Conservation (phyloP, 2,329 filamentous ascomycete species). For the Canariomyces notabilis region DNA sequence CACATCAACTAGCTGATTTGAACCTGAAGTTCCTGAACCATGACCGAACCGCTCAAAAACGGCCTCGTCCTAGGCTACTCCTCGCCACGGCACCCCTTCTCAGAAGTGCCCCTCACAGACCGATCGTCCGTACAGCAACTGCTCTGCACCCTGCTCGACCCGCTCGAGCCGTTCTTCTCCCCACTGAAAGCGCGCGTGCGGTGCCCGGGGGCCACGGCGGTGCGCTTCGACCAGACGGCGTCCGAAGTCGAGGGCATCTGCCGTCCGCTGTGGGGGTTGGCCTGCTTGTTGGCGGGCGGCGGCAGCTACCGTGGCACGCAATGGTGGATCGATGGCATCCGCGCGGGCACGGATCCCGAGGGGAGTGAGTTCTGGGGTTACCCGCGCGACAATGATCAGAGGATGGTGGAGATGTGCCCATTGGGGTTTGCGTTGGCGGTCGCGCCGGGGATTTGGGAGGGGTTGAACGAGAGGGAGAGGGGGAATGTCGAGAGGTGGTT, state of each 20-base stretch:
- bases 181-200: conserved; percentile 59
- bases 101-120: conserved; percentile 45
- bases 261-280: conserved; percentile 70
- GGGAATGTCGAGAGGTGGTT: conserved; percentile 67
- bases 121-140: conserved; percentile 56
- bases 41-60: conserved; percentile 6
- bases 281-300: conserved; percentile 63
- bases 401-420: conserved; percentile 82
- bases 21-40: background rate
- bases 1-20: too few relatives aligned
- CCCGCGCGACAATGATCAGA: conserved; percentile 70
- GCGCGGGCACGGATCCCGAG: conserved; percentile 65
- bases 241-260: conserved; percentile 73
- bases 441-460: conserved; percentile 61
- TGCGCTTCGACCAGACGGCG: conserved; percentile 71
- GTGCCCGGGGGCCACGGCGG: conserved; percentile 64
- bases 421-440: conserved; percentile 71
- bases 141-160: conserved; percentile 60
- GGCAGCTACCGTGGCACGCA: conserved; percentile 58
- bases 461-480: conserved; percentile 56
- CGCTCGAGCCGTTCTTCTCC: conserved; percentile 67
- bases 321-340: conserved; percentile 66
- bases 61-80: conserved; percentile 47
- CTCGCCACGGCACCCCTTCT: conserved; percentile 49
- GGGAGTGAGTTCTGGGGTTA: conserved; percentile 71